phyloP scores from a whole-genome alignment of 805 yeast species.

The Yarrowia sp. region DNA sequence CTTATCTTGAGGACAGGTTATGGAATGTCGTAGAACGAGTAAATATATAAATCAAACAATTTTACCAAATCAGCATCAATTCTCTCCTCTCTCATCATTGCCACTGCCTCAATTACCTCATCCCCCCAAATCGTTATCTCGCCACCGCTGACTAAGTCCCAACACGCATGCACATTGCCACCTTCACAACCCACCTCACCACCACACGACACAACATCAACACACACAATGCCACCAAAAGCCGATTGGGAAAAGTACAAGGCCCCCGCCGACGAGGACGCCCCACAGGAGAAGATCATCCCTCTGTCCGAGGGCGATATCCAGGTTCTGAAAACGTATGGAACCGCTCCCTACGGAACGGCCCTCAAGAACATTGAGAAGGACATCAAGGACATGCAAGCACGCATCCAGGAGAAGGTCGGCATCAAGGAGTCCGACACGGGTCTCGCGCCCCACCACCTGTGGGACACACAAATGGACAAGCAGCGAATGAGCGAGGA shows the following conservation, averaged over 20 bases:
- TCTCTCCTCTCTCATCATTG: too few species aligned
- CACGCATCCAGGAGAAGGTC: slow-evolving; percentile 86
- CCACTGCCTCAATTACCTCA: too few species aligned
- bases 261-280: slow-evolving; percentile 72
- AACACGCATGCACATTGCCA: neutral
- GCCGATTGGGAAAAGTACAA: slow-evolving; percentile 98
- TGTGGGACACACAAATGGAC: slow-evolving; percentile 98
- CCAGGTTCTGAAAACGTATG: slow-evolving; percentile 94
- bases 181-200: slow-evolving; percentile 8
- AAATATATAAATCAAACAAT: too few species aligned
- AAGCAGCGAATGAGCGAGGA: slow-evolving; percentile 89
- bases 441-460: slow-evolving; percentile 93
- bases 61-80: too few species aligned
- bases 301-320: slow-evolving; percentile 96
- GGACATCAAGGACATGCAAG: slow-evolving; percentile 81
- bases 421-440: slow-evolving; percentile 88
- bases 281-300: slow-evolving; percentile 66
- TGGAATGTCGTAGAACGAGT: too few species aligned
- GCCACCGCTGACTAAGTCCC: slow-evolving; percentile 5
- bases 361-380: slow-evolving; percentile 78
- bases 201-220: slow-evolving; percentile 1
- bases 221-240: slow-evolving; percentile 78
- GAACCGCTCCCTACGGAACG: slow-evolving; percentile 92
- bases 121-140: neutral
- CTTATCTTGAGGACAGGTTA: too few species aligned